phyloP scores from a whole-genome alignment of 805 yeast species.

The Candida ipomoeae region DNA sequence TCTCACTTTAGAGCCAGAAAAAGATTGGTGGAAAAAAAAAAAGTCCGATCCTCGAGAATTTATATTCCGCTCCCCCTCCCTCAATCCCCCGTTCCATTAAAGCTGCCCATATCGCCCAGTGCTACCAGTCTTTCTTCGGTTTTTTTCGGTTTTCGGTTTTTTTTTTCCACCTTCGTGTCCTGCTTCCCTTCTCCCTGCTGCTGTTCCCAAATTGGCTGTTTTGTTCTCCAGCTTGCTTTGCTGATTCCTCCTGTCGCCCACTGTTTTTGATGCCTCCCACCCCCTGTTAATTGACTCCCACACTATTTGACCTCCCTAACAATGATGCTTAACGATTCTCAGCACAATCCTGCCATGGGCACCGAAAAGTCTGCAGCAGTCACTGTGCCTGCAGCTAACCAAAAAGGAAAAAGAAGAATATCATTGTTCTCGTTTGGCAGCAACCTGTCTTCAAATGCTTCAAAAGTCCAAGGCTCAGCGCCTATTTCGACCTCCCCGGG shows the following conservation, averaged over 20 bases:
- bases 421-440: constrained; percentile 23
- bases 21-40: constrained; percentile 2
- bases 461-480: constrained; percentile 9
- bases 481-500: constrained; percentile 16
- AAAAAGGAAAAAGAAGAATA: constrained; percentile 19
- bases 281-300: not conserved
- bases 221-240: not conserved
- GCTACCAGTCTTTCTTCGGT: not conserved
- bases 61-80: constrained; percentile 3
- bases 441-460: constrained; percentile 9
- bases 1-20: constrained; percentile 3
- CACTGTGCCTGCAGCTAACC: constrained; percentile 1
- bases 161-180: not conserved
- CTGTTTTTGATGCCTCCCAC: not conserved
- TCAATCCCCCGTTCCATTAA: not conserved
- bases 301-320: not conserved
- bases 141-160: not conserved
- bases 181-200: not conserved
- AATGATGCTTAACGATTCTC: not conserved
- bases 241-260: not conserved
- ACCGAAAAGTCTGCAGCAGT: not conserved
- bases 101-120: not conserved
- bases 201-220: not conserved
- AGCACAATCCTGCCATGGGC: not conserved
- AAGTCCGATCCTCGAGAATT: constrained; percentile 3